Conservation (phyloP, 148 eudicot genomes). For the Rhododendron molle region DNA sequence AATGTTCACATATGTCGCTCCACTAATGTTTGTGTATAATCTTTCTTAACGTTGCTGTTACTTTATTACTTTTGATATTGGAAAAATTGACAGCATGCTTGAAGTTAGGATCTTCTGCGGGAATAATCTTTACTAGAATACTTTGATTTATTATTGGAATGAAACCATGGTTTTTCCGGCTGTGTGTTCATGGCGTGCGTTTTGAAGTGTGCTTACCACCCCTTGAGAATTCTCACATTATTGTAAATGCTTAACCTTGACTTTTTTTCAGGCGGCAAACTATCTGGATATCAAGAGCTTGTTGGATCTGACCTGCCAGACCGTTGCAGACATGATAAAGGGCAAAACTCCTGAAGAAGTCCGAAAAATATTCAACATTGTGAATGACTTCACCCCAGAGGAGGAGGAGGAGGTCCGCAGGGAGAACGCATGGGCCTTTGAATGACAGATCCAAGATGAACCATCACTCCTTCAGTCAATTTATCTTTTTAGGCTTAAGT, state of each 20-base stretch:
- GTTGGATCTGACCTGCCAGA: slow-evolving; percentile 18
- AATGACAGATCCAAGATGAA: background rate
- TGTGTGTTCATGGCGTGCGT: too few relatives aligned
- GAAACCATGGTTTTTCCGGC: too few relatives aligned
- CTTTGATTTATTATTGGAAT: too few relatives aligned
- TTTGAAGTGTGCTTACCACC: too few relatives aligned
- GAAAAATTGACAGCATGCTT: too few relatives aligned
- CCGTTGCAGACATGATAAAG: slow-evolving; percentile 20
- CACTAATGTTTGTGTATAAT: too few relatives aligned
- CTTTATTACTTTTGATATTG: too few relatives aligned
- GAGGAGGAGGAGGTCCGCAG: slow-evolving; percentile 20
- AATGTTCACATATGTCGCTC: too few relatives aligned
- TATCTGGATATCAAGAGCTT: slow-evolving; percentile 20
- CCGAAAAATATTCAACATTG: background rate
- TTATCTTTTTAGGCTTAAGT: background rate
- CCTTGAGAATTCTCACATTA: too few relatives aligned
- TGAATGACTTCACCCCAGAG: slow-evolving; percentile 5
- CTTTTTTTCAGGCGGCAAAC: slow-evolving; percentile 6
- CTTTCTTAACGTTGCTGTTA: too few relatives aligned
- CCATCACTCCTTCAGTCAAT: background rate
- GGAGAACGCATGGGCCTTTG: slow-evolving; percentile 38
- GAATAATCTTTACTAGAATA: too few relatives aligned
- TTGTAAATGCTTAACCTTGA: background rate
- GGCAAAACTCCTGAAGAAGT: slow-evolving; percentile 12
- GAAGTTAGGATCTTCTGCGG: too few relatives aligned